Evolutionary conservation across 352 stramenopile genomes (phyloP).

Genomic region (Plasmopara viticola): DNA sequence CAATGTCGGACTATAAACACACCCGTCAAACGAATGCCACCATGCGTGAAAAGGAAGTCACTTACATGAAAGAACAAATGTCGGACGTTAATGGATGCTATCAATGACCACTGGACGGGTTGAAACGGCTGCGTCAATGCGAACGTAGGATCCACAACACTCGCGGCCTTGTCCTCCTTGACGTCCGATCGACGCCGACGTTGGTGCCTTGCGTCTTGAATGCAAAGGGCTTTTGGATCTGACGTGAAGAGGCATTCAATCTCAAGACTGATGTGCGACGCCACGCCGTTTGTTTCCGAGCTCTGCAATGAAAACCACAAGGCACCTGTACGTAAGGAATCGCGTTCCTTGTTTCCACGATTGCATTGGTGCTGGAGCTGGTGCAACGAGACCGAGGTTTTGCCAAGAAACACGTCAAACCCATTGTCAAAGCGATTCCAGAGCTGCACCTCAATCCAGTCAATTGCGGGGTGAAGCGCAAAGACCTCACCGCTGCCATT

Average conservation of each 20-base stretch:
- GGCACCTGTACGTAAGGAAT: constrained; percentile 9
- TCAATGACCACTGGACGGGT: constrained; percentile 47
- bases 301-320: constrained; percentile 40
- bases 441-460: constrained; percentile 51
- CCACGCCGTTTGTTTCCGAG: constrained; percentile 11
- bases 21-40: background rate
- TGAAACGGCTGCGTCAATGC: constrained; percentile 40
- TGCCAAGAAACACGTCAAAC: constrained; percentile 50
- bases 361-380: constrained; percentile 18
- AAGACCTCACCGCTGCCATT: constrained; percentile 7
- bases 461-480: constrained; percentile 25
- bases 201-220: constrained; percentile 13
- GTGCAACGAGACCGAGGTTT: constrained; percentile 29
- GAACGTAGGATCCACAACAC: constrained; percentile 48
- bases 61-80: constrained; percentile 64
- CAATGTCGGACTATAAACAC: constrained; percentile 36
- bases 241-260: constrained; percentile 29
- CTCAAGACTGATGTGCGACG: constrained; percentile 30
- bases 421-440: constrained; percentile 58
- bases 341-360: background rate
- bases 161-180: constrained; percentile 4
- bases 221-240: constrained; percentile 21
- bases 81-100: constrained; percentile 48
- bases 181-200: constrained; percentile 1
- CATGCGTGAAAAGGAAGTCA: background rate